Evolutionary conservation across 768 basidiomycete genomes (phyloP), one percentile per base, ranked within the genome.

Genomic region (Leucocoprinus birnbaumii): DNA sequence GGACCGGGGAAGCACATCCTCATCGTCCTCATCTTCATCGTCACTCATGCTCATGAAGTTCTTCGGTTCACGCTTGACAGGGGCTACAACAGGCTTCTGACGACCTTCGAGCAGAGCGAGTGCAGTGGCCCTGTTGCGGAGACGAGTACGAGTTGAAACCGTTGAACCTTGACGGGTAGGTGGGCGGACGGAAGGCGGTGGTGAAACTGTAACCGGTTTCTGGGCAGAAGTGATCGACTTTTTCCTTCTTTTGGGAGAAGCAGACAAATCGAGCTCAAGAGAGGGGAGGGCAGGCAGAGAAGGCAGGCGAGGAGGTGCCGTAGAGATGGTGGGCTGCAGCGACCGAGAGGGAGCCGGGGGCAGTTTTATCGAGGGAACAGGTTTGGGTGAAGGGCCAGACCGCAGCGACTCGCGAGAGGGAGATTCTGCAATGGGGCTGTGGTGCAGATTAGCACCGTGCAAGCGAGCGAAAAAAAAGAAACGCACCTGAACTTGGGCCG

Each of bases 31-130:
- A 53, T 86, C 83, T 51, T 85, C 84, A 44, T 59, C 85, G 57
- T 87, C 86, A 49, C 73, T 79, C 77, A 85, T 80, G 70, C 73
- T 82, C 81, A 86, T 87, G 60, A 87, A 87, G 64, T 86, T 85
- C 51, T 47, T 70, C 66, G 13, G 56, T 52, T 51, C 55, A 26
- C 56, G 64, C 26, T n/a, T 59, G 51, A 31, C 46, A 47, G 44
- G 56, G 14, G 54, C 57, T 26, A 52, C 37, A 5, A 22, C 24
- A 31, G 46, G 53, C 48, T 62, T 49, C 54, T 66, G 66, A 27
- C 79, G 78, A 14, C 86, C 86, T 59, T 88, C 87, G 22, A 88
- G 77, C 24, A 79, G 73, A 0, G 85, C 86, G 6, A 88, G 79
- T 0, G 87, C 86, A 21, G 80, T 77, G 40, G 78, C 79, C 22